These are phyloP conservation scores for Spathaspora sp. DNA, from an alignment of 1,139 yeast genomes.

Conservation along the genomic window DNA sequence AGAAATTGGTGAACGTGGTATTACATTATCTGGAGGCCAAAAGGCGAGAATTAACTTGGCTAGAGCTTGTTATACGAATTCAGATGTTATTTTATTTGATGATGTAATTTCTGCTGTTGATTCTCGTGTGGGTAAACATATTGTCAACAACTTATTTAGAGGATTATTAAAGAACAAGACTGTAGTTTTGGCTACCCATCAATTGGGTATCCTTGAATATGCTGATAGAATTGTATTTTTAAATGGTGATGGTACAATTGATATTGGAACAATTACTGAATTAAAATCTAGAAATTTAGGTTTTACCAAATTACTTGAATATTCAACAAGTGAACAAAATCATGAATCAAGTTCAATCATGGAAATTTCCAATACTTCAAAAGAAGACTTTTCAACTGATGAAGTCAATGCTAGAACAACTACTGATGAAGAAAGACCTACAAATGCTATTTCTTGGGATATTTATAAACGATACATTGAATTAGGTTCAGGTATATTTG, in stretches of 20 bases:
- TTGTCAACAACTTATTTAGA: conserved; percentile 65
- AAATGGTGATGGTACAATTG: conserved; percentile 61
- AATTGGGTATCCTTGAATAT: conserved; percentile 59
- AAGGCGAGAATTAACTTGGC: conserved; percentile 83
- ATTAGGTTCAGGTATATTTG: conserved; percentile 54
- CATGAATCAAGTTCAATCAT: conserved; percentile 11
- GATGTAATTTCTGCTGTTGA: conserved; percentile 90
- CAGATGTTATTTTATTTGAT: conserved; percentile 67
- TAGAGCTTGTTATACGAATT: conserved; percentile 70
- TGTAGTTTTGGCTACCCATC: conserved; percentile 80
- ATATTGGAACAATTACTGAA: conserved; percentile 56
- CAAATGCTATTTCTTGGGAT: conserved; percentile 30
- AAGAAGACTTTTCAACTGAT: conserved; percentile 37
- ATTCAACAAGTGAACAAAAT: conserved; percentile 22
- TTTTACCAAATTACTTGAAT: conserved; percentile 52
- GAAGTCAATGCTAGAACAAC: conserved; percentile 28
- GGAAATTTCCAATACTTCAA: conserved; percentile 25
- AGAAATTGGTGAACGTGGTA: conserved; percentile 90
- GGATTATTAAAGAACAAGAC: conserved; percentile 60
- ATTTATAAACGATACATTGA: conserved; percentile 47
- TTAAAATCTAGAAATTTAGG: conserved; percentile 42
- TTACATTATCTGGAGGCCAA: conserved; percentile 88
- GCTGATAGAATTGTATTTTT: conserved; percentile 71
- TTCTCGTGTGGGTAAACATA: conserved; percentile 81
- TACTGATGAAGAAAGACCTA: conserved; percentile 32